A percentile compares a stretch with the other conserved stretches of the same genome.
Evolutionary conservation across 495 filamentous ascomycete genomes (phyloP).

Genomic region (Penicillium robsamsonii): DNA sequence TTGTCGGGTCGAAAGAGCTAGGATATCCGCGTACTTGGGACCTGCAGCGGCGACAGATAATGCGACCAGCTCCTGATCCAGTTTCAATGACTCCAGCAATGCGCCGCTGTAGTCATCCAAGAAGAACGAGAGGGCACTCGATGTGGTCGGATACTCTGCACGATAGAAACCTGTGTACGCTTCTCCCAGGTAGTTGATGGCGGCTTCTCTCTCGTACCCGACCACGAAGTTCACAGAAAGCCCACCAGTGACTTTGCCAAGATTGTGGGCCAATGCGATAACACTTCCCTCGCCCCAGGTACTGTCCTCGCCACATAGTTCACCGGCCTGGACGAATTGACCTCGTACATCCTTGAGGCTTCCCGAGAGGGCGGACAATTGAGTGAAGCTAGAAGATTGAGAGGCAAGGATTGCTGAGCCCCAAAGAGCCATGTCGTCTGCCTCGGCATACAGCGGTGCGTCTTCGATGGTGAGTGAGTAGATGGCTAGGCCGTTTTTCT

Average conservation of each 20-base stretch:
- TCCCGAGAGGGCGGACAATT: conserved; percentile 30
- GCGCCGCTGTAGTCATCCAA: conserved; percentile 46
- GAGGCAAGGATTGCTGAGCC: conserved; percentile 36
- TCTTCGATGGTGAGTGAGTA: conserved; percentile 36
- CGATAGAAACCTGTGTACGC: conserved; percentile 47
- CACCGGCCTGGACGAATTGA: conserved; percentile 27
- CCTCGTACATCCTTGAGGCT: conserved; percentile 19
- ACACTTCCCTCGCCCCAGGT: conserved; percentile 31
- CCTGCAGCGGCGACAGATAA: conserved; percentile 33
- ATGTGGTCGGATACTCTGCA: conserved; percentile 29
- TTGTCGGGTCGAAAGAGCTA: conserved; percentile 47
- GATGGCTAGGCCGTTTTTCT: conserved; percentile 22
- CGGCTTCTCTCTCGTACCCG: conserved; percentile 44
- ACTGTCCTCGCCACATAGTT: conserved; percentile 17
- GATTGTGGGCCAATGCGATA: conserved; percentile 44
- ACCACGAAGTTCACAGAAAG: conserved; percentile 46
- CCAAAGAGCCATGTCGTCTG: conserved; percentile 47
- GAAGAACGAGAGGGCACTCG: conserved; percentile 40
- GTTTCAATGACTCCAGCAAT: conserved; percentile 27
- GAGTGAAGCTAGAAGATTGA: conserved; percentile 26
- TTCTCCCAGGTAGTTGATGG: conserved; percentile 49
- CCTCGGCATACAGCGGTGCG: conserved; percentile 40
- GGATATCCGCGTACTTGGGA: conserved; percentile 48
- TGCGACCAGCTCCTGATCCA: conserved; percentile 34
- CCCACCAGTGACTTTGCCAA: conserved; percentile 33